Evolutionary conservation across 129 eudicot genomes (phyloP).

Genomic region (Saposhnikovia divaricata): DNA sequence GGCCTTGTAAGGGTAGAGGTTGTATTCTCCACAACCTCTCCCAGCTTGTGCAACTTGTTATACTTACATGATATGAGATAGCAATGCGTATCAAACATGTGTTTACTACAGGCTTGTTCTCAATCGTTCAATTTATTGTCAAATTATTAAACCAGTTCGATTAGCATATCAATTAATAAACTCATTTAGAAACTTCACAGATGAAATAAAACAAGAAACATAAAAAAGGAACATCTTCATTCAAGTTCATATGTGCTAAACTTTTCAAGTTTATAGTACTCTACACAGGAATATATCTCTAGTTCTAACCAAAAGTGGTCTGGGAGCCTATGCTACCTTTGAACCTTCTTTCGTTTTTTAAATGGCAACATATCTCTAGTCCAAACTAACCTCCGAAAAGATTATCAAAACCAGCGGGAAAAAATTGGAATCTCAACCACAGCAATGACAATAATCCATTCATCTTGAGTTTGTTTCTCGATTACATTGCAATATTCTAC

Average conservation of each 20-base stretch:
- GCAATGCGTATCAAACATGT: background rate
- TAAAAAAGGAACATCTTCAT: background rate
- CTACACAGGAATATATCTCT: background rate
- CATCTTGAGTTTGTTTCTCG: constrained; percentile 34
- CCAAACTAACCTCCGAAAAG: background rate
- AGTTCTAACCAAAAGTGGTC: background rate
- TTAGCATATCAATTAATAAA: background rate
- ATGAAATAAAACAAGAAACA: background rate
- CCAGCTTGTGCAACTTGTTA: background rate
- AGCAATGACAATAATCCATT: constrained; percentile 18
- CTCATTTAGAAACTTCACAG: background rate
- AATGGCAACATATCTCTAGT: background rate
- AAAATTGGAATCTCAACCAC: background rate
- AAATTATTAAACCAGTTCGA: background rate
- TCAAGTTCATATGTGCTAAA: background rate
- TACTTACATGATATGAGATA: background rate
- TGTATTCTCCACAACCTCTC: background rate
- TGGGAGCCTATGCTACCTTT: background rate
- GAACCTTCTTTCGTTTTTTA: background rate
- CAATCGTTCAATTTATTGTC: background rate
- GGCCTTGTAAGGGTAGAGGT: background rate
- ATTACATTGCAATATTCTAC: constrained; percentile 45
- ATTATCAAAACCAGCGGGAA: background rate
- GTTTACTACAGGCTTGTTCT: background rate
- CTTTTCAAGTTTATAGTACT: background rate